These are phyloP conservation scores for Endocarpon pusillum DNA, from an alignment of 495 filamentous ascomycete genomes.

Conservation along the genomic window DNA sequence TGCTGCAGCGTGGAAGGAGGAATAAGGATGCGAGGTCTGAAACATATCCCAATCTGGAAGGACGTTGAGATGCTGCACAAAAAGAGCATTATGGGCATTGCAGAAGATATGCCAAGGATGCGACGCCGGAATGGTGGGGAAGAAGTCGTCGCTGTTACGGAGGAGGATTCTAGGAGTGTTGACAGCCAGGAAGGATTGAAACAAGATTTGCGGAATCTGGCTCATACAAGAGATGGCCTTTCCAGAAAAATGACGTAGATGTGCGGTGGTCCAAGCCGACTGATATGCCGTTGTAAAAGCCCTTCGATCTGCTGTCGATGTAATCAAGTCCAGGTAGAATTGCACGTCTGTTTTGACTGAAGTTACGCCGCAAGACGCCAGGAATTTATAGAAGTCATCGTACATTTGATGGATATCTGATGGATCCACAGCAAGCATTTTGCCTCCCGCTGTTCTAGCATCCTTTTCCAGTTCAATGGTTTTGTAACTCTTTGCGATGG, in stretches of 20 bases:
- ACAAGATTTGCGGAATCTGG: slow-evolving; percentile 63
- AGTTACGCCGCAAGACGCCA: slow-evolving; percentile 51
- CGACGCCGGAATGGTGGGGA: slow-evolving; percentile 55
- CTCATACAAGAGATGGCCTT: slow-evolving; percentile 89
- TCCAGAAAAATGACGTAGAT: slow-evolving; percentile 56
- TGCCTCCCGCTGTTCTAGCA: slow-evolving; percentile 36
- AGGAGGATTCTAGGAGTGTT: slow-evolving; percentile 52
- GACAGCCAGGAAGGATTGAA: slow-evolving; percentile 60
- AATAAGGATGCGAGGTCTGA: slow-evolving; percentile 66
- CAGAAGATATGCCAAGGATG: slow-evolving; percentile 92
- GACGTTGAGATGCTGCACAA: slow-evolving; percentile 57
- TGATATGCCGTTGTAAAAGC: slow-evolving; percentile 58
- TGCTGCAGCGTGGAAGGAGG: slow-evolving; percentile 73
- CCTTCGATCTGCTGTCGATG: slow-evolving; percentile 46
- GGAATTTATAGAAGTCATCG: slow-evolving; percentile 78
- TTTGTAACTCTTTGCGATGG: slow-evolving; percentile 61
- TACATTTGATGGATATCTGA: slow-evolving; percentile 64
- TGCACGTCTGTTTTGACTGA: slow-evolving; percentile 85
- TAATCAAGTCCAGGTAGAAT: slow-evolving; percentile 64
- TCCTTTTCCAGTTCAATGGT: slow-evolving; percentile 47
- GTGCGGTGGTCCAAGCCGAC: slow-evolving; percentile 70
- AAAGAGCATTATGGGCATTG: slow-evolving; percentile 80
- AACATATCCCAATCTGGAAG: slow-evolving; percentile 99
- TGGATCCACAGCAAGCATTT: slow-evolving; percentile 56
- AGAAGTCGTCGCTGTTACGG: slow-evolving; percentile 91